Percentiles rank a stretch among this genome's conserved stretches.
Conservation (phyloP, 495 filamentous ascomycete species). For the Hypoxylon fuscum region DNA sequence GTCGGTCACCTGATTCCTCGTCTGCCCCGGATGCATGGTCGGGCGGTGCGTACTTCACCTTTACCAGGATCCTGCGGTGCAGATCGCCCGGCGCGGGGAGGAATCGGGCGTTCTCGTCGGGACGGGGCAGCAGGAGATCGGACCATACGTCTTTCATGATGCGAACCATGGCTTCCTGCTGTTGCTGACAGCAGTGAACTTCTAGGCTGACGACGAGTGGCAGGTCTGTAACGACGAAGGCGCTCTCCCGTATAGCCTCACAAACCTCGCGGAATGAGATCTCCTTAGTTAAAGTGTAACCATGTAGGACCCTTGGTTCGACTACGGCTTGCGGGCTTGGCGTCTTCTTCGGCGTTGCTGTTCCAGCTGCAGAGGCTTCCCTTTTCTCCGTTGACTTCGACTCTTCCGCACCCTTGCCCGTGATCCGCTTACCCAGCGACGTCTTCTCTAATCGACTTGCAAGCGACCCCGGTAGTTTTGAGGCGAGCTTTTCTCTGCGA, state of each 20-base stretch:
- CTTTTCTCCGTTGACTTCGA: not conserved
- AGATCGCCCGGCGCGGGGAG: slow-evolving; percentile 75
- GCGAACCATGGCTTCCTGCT: slow-evolving; percentile 88
- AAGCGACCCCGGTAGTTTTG: slow-evolving; percentile 49
- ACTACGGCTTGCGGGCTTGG: slow-evolving; percentile 44
- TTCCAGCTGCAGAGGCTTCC: not conserved
- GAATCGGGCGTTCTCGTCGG: slow-evolving; percentile 54
- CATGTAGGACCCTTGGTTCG: slow-evolving; percentile 86
- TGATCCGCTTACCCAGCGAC: slow-evolving; percentile 50
- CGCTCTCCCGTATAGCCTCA: slow-evolving; percentile 76
- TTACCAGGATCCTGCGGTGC: slow-evolving; percentile 83
- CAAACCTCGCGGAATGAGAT: slow-evolving; percentile 87
- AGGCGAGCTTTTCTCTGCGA: slow-evolving; percentile 42
- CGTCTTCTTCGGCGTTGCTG: slow-evolving; percentile 35
- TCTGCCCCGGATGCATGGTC: slow-evolving; percentile 46
- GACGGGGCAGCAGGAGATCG: slow-evolving; percentile 70
- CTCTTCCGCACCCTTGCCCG: slow-evolving; percentile 24
- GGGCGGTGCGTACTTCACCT: slow-evolving; percentile 78
- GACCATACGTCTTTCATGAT: slow-evolving; percentile 86
- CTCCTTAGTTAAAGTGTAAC: slow-evolving; percentile 88
- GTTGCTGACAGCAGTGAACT: slow-evolving; percentile 78
- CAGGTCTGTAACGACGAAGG: slow-evolving; percentile 75
- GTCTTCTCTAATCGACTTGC: slow-evolving; percentile 49
- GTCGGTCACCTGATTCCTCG: slow-evolving; percentile 20
- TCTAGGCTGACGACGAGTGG: slow-evolving; percentile 91